Conservation (phyloP, 495 filamentous ascomycete species). For the Xylaria scruposa region DNA sequence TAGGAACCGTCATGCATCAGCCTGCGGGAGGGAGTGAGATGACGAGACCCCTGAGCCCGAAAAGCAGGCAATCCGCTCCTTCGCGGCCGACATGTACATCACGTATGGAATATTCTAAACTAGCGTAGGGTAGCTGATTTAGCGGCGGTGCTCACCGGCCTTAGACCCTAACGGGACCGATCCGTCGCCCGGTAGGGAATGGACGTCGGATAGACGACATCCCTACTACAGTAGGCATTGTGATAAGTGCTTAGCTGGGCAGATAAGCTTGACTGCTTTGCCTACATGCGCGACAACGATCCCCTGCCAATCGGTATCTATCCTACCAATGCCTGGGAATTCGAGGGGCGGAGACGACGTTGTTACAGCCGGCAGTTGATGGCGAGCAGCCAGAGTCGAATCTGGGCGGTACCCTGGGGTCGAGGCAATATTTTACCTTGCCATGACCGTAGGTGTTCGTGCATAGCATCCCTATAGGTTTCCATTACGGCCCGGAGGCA, state of each 20-base stretch:
- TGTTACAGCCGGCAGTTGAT: not conserved
- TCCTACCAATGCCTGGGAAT: not conserved
- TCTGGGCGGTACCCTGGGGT: not conserved
- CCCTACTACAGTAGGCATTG: not conserved
- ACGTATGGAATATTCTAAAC: constrained; percentile 5
- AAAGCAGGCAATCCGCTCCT: constrained; percentile 21
- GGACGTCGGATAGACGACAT: not conserved
- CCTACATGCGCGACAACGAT: not conserved
- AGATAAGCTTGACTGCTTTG: constrained; percentile 17
- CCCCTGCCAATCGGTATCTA: constrained; percentile 17
- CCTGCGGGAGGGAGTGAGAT: constrained; percentile 4
- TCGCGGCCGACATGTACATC: constrained; percentile 13
- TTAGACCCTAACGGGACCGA: constrained; percentile 8
- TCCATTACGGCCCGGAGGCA: constrained; percentile 39
- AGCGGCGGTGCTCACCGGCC: constrained; percentile 6
- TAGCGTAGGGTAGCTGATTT: not conserved
- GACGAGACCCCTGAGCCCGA: constrained; percentile 11
- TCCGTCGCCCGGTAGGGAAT: constrained; percentile 18
- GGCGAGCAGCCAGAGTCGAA: not conserved
- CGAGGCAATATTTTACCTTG: not conserved
- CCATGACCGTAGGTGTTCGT: not conserved
- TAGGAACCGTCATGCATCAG: constrained; percentile 20
- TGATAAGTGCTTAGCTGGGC: constrained; percentile 3
- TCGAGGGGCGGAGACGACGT: not conserved
- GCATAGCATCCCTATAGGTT: constrained; percentile 30